Conservation (phyloP, 805 yeast species). For the Nakazawaea ambrosiae region DNA sequence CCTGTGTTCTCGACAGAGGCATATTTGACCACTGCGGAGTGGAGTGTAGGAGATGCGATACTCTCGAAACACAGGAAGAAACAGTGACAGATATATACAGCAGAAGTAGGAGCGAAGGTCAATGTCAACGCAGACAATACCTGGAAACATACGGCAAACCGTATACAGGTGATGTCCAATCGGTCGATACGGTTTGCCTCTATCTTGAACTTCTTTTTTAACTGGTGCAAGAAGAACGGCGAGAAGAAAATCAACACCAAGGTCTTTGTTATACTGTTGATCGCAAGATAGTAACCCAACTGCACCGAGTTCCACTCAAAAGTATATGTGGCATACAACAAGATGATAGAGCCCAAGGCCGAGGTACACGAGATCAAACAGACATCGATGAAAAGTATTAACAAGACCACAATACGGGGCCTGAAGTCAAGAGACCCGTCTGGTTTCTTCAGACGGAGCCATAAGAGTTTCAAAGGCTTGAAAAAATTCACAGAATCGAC, state of each 20-base stretch:
- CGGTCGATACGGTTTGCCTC: conserved; percentile 41
- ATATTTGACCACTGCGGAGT: conserved; percentile 55
- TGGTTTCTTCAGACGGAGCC: conserved; percentile 36
- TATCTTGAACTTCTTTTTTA: conserved; percentile 27
- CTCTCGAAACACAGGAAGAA: conserved; percentile 30
- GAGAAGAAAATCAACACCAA: conserved; percentile 40
- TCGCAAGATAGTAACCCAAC: conserved; percentile 50
- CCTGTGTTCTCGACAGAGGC: conserved; percentile 55
- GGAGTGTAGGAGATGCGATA: conserved; percentile 50
- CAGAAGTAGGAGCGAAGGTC: conserved; percentile 8
- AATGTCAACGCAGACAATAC: conserved; percentile 2
- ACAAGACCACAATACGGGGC: conserved; percentile 40
- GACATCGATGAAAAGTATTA: conserved; percentile 42
- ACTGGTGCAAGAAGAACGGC: conserved; percentile 37
- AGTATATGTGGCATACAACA: conserved; percentile 45
- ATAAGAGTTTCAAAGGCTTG: conserved; percentile 46
- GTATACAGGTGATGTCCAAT: conserved; percentile 35
- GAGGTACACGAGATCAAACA: conserved; percentile 31
- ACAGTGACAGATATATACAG: conserved; percentile 4
- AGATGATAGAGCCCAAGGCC: conserved; percentile 33
- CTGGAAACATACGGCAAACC: conserved; percentile 17
- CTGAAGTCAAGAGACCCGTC: conserved; percentile 19
- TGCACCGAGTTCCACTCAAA: conserved; percentile 49
- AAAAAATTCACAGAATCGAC: conserved; percentile 20
- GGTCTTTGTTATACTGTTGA: conserved; percentile 43